Percentiles rank a stretch among this genome's conserved stretches.
phyloP scores from a whole-genome alignment of 2,329 filamentous ascomycete species.

The Beauveria sp. region DNA sequence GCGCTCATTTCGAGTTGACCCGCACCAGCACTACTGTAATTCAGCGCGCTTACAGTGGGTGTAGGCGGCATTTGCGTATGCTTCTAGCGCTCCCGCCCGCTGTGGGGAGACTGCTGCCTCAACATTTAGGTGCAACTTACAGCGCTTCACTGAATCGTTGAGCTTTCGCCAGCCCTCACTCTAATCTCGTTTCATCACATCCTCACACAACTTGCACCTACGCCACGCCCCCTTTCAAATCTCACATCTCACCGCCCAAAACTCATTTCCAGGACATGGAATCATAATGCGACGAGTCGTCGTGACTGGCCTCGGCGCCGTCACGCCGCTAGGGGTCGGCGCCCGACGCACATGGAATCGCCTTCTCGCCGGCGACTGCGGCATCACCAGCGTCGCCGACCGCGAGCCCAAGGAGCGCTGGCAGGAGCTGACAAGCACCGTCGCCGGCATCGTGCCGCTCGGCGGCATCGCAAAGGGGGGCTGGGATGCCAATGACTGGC shows the following conservation, averaged over 20 bases:
- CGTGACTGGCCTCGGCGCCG: constrained; percentile 73
- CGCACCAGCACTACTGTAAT: not conserved
- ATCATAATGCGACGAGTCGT: constrained; percentile 63
- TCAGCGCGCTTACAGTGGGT: too few species aligned
- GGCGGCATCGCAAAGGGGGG: constrained; percentile 28
- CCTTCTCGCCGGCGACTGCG: constrained; percentile 71
- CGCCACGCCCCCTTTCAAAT: not conserved
- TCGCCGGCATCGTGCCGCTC: constrained; percentile 73
- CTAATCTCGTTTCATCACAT: not conserved
- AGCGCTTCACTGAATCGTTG: not conserved
- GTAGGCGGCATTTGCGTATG: not conserved
- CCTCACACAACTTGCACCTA: not conserved
- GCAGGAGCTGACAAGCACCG: constrained; percentile 68
- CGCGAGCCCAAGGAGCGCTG: constrained; percentile 52
- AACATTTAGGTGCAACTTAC: too few species aligned
- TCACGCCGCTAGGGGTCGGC: constrained; percentile 78
- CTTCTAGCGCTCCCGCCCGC: not conserved
- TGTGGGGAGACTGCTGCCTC: not conserved
- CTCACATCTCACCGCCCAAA: not conserved
- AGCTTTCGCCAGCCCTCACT: not conserved
- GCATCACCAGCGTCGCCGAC: constrained; percentile 65
- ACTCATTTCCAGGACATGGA: constrained; percentile 27
- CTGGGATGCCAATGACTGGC: constrained; percentile 49
- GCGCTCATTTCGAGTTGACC: too few species aligned
- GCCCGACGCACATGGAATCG: constrained; percentile 71